Conservation (phyloP, 1,284 basidiomycete genomes). For the Ceratobasidium sp. region DNA sequence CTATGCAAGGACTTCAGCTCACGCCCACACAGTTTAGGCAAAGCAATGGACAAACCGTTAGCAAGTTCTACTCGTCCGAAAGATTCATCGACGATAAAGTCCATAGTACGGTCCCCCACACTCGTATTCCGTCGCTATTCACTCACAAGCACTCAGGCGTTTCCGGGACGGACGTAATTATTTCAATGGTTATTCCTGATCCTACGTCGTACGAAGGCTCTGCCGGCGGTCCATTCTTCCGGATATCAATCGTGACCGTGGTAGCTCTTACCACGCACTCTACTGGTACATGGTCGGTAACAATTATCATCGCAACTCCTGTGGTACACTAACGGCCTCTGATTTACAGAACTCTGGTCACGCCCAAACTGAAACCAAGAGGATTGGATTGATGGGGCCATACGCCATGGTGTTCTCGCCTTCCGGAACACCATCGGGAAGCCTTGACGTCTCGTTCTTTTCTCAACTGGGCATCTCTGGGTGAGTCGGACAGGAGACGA, state of each 20-base stretch:
- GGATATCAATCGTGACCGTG: constrained; percentile 36
- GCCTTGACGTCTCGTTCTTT: constrained; percentile 56
- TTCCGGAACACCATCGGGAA: constrained; percentile 19
- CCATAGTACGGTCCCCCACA: constrained; percentile 12
- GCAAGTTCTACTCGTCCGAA: constrained; percentile 25
- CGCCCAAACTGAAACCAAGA: constrained; percentile 35
- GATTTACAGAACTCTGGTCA: constrained; percentile 34
- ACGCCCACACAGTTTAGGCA: background rate
- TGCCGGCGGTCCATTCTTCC: constrained; percentile 36
- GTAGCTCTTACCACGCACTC: constrained; percentile 28
- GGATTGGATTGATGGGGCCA: constrained; percentile 26
- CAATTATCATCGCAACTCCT: background rate
- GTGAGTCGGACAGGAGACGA: background rate
- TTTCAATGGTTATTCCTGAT: constrained; percentile 36
- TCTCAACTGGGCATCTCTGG: constrained; percentile 54
- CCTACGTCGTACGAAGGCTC: constrained; percentile 32
- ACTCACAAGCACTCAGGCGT: constrained; percentile 9
- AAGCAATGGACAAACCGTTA: constrained; percentile 15
- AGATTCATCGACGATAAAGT: constrained; percentile 37
- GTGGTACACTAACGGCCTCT: background rate
- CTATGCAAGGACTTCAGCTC: background rate
- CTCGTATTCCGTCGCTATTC: background rate
- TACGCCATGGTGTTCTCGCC: constrained; percentile 35
- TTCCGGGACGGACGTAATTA: constrained; percentile 30
- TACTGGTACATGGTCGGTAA: constrained; percentile 36